phyloP scores from a whole-genome alignment of 768 basidiomycete species.

The Crepidotus variabilis region DNA sequence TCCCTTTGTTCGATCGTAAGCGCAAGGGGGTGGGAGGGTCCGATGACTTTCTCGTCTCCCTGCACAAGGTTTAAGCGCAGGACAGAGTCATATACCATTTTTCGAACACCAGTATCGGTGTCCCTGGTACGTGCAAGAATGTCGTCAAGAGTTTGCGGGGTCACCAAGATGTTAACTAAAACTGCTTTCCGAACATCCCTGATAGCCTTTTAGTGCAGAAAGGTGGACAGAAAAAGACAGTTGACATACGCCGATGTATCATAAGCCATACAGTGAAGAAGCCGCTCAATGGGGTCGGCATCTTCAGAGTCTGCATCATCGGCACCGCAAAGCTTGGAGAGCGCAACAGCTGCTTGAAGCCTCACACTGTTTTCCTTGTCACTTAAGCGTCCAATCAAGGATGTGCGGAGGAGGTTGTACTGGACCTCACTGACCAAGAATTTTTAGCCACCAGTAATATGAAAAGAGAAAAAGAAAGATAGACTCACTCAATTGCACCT shows the following conservation, averaged over 20 bases:
- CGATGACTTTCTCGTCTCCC: constrained; percentile 29
- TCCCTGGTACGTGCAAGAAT: constrained; percentile 81
- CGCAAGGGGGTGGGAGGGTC: constrained; percentile 57
- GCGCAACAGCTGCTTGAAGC: constrained; percentile 73
- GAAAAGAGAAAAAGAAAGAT: background rate
- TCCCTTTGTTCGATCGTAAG: constrained; percentile 75
- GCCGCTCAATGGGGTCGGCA: constrained; percentile 55
- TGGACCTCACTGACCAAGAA: constrained; percentile 61
- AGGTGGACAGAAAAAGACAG: background rate
- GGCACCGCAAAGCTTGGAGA: constrained; percentile 70
- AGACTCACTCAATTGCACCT: constrained; percentile 80
- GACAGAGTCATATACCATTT: constrained; percentile 62
- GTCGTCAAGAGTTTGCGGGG: constrained; percentile 49
- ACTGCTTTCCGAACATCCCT: constrained; percentile 88
- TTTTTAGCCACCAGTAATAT: background rate
- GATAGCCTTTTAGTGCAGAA: background rate
- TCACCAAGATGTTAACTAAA: constrained; percentile 66
- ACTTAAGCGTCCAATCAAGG: constrained; percentile 65
- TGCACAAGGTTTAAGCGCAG: constrained; percentile 39
- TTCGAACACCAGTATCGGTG: constrained; percentile 70
- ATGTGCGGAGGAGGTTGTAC: constrained; percentile 55
- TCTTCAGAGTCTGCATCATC: constrained; percentile 60
- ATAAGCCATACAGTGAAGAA: constrained; percentile 61
- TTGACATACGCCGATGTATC: constrained; percentile 72
- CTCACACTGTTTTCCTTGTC: constrained; percentile 82